phyloP scores from a whole-genome alignment of 2,329 filamentous ascomycete species.

The Chaetomiaceae sp. region DNA sequence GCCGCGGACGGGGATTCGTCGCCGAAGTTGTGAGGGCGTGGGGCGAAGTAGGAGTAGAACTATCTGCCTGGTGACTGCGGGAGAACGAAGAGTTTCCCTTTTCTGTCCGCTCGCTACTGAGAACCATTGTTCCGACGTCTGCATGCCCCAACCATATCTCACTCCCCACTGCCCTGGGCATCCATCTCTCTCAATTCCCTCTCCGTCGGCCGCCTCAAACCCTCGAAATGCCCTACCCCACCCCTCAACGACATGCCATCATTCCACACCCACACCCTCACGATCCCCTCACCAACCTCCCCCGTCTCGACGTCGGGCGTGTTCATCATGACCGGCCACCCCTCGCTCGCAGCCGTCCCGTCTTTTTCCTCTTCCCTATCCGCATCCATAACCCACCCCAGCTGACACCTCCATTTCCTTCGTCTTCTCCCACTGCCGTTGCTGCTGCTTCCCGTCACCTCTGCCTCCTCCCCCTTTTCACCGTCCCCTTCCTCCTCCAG shows the following conservation, averaged over 20 bases:
- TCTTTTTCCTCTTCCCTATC: background rate
- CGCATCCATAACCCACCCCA: constrained; percentile 18
- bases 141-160: background rate
- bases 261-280: constrained; percentile 24
- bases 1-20: constrained; percentile 27
- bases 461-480: background rate
- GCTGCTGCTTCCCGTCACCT: too few species aligned
- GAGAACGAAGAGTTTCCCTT: too few species aligned
- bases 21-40: constrained; percentile 21
- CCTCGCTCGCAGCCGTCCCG: too few species aligned
- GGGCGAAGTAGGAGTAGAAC: background rate
- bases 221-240: constrained; percentile 22
- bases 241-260: constrained; percentile 19
- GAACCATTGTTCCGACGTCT: background rate
- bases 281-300: constrained; percentile 14
- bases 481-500: background rate
- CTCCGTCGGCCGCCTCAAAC: constrained; percentile 12
- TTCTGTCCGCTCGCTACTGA: too few species aligned
- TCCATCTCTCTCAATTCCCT: background rate
- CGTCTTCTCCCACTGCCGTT: too few species aligned
- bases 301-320: constrained; percentile 17
- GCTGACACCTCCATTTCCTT: constrained; percentile 12
- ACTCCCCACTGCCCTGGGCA: background rate
- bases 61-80: too few species aligned
- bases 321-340: constrained; percentile 22